Evolutionary conservation across 2,329 filamentous ascomycete genomes (phyloP).

Genomic region (Leptographium galeiforme): DNA sequence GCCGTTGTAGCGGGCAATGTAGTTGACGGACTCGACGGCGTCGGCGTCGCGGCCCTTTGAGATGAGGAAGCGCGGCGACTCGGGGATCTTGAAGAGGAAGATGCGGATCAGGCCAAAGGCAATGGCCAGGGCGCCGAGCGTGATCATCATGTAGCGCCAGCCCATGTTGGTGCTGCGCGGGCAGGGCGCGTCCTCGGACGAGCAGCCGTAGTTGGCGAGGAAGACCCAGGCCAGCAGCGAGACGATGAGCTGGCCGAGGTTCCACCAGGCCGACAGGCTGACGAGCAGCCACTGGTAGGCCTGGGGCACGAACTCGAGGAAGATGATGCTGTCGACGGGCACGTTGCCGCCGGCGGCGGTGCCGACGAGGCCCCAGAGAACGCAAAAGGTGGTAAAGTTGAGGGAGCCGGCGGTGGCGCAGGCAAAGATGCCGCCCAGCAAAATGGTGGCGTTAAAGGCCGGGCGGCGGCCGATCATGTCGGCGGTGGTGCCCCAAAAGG

Average conservation of each 20-base stretch:
- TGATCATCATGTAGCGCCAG: slow-evolving; percentile 11
- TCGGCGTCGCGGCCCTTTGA: slow-evolving; percentile 17
- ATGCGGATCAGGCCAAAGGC: slow-evolving; percentile 7
- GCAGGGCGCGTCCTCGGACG: slow-evolving; percentile 4
- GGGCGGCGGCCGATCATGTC: slow-evolving; percentile 19
- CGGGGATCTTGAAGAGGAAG: slow-evolving; percentile 18
- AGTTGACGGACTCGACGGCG: slow-evolving; percentile 15
- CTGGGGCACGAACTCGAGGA: slow-evolving; percentile 36
- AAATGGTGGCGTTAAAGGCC: slow-evolving; percentile 30
- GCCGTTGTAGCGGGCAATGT: slow-evolving; percentile 18
- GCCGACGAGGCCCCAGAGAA: slow-evolving; percentile 26
- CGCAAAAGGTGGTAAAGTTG: slow-evolving; percentile 38
- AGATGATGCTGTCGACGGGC: slow-evolving; percentile 36
- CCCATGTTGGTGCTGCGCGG: slow-evolving; percentile 8
- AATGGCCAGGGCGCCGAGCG: slow-evolving; percentile 7
- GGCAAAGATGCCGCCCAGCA: slow-evolving; percentile 38
- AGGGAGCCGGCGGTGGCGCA: slow-evolving; percentile 42
- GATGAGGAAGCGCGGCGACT: slow-evolving; percentile 32
- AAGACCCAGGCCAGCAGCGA: slow-evolving; percentile 28
- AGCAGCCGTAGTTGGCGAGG: slow-evolving; percentile 16
- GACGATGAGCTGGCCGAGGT: slow-evolving; percentile 32
- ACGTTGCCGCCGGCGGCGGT: slow-evolving; percentile 33
- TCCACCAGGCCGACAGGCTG: slow-evolving; percentile 22
- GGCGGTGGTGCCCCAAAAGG: slow-evolving; percentile 27
- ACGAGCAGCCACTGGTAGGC: slow-evolving; percentile 34